Evolutionary conservation across 306 rosid genomes (phyloP), one percentile per base, ranked within the genome.

Genomic region (Crotalaria pallida): DNA sequence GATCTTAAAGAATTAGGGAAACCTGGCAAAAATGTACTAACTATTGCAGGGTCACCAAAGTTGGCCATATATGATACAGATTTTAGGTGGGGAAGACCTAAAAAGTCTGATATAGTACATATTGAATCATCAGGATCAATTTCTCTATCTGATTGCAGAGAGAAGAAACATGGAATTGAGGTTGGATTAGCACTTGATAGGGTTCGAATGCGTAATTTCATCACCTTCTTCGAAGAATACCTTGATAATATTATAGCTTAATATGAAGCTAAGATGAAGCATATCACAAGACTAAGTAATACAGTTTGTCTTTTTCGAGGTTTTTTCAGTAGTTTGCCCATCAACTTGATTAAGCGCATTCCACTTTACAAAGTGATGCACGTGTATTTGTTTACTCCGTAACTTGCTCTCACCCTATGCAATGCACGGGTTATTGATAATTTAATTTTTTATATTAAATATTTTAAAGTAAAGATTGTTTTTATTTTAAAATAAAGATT

Each of bases 81-180:
- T 80, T 87, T 87, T 67, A 88, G 92, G 27, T 82, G 80, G 84
- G 92, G 87, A 4, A 87, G 53, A 69, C 87, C 88, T 0, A 75
- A 44, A 44, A 84, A 74, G 50, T 57, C 77, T 19, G 88, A 77
- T 24, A 7, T 59, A 2, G 82, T 50, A 1, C 85, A 84, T 4
- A 18, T 69, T 56, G 84, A 77, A 31, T 47, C 24, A 0, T 62
- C 78, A 0, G 59, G 69, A 6, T 68, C 78, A 0, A 12, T 87
- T 52, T 61, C 80, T 62, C 65, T 81, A 15, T 59, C 78, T 5
- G 85, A 86, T 16, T 15, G 47, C 24, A 64, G 69, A 24, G 74
- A 73, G 10, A 29, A 43, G 6, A 29, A 68, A 3, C 71, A 56
- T 17, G 86, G 77, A 6, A 61, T 81, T 45, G 88, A 79, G 23